These are phyloP conservation scores for Diaporthe batatas DNA, from an alignment of 2,329 filamentous ascomycete species.

Conservation along the genomic window DNA sequence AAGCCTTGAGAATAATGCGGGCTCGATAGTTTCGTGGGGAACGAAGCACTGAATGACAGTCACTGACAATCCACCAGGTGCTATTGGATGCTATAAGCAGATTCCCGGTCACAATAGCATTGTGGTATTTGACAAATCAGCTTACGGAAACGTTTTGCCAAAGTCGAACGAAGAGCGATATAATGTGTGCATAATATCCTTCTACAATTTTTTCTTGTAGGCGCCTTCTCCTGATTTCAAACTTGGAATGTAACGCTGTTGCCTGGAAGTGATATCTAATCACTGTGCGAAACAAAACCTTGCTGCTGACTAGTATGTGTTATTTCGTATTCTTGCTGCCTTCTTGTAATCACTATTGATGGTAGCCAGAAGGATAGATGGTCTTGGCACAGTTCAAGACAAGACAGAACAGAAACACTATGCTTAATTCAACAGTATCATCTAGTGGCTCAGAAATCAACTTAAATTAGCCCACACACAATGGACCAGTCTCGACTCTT, in stretches of 20 bases:
- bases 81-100: not conserved
- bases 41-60: not conserved
- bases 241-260: not conserved
- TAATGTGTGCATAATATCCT: too few species aligned
- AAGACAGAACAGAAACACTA: not conserved
- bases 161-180: not conserved
- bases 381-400: too few species aligned
- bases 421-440: not conserved
- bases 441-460: not conserved
- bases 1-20: not conserved
- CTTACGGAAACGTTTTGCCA: not conserved
- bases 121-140: not conserved
- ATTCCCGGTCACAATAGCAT: too few species aligned
- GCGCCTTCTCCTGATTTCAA: not conserved
- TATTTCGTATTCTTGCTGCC: not conserved
- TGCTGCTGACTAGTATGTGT: too few species aligned
- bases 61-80: not conserved
- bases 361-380: not conserved
- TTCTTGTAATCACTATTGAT: not conserved
- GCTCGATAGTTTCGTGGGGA: not conserved
- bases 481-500: slow-evolving; percentile 10
- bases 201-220: not conserved
- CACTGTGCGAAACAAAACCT: too few species aligned
- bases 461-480: not conserved
- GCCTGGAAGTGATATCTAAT: not conserved